A percentile compares a stretch with the other conserved stretches of the same genome.
phyloP scores from a whole-genome alignment of 2,329 filamentous ascomycete species.

The Alternaria gaisen region DNA sequence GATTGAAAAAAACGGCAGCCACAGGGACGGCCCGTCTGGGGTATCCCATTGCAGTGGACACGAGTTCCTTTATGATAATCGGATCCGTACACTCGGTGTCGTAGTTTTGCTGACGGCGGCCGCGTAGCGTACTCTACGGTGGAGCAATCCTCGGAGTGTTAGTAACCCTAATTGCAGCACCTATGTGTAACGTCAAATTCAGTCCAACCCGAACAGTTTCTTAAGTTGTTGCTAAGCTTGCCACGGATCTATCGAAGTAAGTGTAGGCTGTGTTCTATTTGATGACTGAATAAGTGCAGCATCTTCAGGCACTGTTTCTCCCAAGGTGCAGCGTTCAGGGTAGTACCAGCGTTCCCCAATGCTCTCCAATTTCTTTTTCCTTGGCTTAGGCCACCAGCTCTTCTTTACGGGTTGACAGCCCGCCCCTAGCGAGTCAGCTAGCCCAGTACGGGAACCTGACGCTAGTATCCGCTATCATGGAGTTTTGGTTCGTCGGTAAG shows the following conservation, averaged over 20 bases:
- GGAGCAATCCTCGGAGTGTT: conserved; percentile 5
- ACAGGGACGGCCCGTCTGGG: conserved; percentile 13
- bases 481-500: conserved; percentile 12
- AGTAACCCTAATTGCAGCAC: background rate
- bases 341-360: background rate
- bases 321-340: background rate
- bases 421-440: conserved; percentile 9
- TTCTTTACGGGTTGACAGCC: background rate
- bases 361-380: conserved; percentile 1
- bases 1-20: conserved; percentile 32
- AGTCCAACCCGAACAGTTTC: background rate
- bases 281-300: background rate
- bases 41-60: conserved; percentile 10
- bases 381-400: background rate
- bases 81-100: conserved; percentile 2
- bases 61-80: background rate
- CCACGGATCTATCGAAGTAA: background rate
- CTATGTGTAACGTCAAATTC: background rate
- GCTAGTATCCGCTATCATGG: conserved; percentile 8
- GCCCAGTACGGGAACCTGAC: conserved; percentile 1
- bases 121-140: conserved; percentile 1
- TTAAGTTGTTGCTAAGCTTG: background rate
- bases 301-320: background rate
- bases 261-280: background rate
- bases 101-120: conserved; percentile 2